Conservation (phyloP, 768 basidiomycete species). For the Asterophora lycoperdoides region DNA sequence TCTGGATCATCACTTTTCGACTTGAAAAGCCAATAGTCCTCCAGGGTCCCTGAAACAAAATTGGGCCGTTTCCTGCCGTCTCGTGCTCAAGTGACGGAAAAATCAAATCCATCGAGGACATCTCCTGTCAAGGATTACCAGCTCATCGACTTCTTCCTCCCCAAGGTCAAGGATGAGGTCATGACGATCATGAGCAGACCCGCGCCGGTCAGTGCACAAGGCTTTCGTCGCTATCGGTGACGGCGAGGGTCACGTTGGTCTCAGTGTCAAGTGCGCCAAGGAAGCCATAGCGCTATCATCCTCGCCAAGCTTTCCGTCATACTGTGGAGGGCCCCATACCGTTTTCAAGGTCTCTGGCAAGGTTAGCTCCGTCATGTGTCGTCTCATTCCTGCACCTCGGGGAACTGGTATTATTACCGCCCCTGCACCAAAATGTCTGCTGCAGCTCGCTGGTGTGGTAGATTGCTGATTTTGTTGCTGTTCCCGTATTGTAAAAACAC, state of each 20-base stretch:
- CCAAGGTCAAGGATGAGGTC: constrained; percentile 98
- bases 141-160: constrained; percentile 99
- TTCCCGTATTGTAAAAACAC: neutral
- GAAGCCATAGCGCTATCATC: constrained; percentile 99
- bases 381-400: constrained; percentile 95
- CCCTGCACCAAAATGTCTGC: constrained; percentile 91
- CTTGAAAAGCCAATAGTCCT: constrained; percentile 3
- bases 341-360: constrained; percentile 97
- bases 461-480: constrained; percentile 50
- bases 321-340: no score
- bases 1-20: constrained; percentile 9
- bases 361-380: constrained; percentile 98
- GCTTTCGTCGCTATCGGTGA: constrained; percentile 99
- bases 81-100: constrained; percentile 99
- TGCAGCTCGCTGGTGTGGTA: constrained; percentile 97
- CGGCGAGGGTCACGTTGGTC: constrained; percentile 96
- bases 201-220: constrained; percentile 99
- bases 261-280: constrained; percentile 99
- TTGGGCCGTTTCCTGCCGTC: constrained; percentile 98
- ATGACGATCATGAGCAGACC: constrained; percentile 99
- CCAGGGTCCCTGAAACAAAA: constrained; percentile 96
- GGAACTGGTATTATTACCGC: constrained; percentile 99
- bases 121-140: constrained; percentile 99
- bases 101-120: constrained; percentile 99
- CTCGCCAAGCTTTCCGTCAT: constrained; percentile 97